Base-by-base conservation (phyloP, 2,329 filamentous ascomycete species). In the Whalleya microplaca region DNA sequence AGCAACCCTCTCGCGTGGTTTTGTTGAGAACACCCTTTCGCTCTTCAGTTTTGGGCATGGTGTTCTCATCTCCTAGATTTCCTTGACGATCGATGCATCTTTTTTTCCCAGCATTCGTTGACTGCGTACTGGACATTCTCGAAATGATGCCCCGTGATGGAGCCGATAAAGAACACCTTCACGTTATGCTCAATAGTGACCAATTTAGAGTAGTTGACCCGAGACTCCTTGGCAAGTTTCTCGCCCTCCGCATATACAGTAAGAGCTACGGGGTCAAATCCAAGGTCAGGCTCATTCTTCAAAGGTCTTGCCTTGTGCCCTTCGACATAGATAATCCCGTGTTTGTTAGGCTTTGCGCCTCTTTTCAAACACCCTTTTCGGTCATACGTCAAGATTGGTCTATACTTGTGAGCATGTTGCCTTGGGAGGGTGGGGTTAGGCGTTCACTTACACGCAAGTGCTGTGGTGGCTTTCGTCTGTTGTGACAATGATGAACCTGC, bases 171-270 rank as follows among this genome's bases (percentile, higher is more conserved):
- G 62, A 80, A 75, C n/a, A 85, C 80, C 45, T 75, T 78, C 62
- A 80, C 72, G 63, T 86, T 86, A 70, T 85, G 83, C 66, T 85
- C 81, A 21, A 86, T 74, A 2, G 81, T 83, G 23, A 78, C 74
- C 5, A 82, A 71, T 59, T 85, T 85, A 4, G 80, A 79, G 67
- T 85, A 85, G 69, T 85, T 84, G 61, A 84, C 76, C 4, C 83
- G 78, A 12, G 83, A 86, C 58, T 81, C 77, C 27, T 62, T 73
- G 10, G 73, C 73, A 6, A 85, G 73, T 51, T 70, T 76, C 56
- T 85, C 80, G 29, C 72, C 74, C 14, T 72, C 68, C 3, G 73
- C 70, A 19, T 68, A 72, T 19, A 84, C 75, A 0, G 74, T 67
- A 42, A 83, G 73, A 23, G 70, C 71, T 37, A 84, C 74, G 0